Percentiles rank a stretch among this genome's conserved stretches.
Evolutionary conservation across 345 rosid species (phyloP).

Genomic region (Schrenkiella parvula): DNA sequence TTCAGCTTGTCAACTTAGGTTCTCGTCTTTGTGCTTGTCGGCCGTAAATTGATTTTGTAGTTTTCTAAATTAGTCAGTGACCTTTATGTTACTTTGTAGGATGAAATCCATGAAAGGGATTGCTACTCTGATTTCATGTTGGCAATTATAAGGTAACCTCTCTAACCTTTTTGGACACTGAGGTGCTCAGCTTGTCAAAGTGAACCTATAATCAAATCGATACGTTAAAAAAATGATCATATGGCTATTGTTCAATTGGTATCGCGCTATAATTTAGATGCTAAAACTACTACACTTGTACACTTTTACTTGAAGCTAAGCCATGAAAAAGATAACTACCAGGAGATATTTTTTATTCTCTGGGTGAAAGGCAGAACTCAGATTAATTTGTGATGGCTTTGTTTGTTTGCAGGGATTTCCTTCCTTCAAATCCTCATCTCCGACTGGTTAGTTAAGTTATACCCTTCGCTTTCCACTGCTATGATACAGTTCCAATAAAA

Average conservation of each 20-base stretch:
- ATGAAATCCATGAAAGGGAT: conserved; percentile 98
- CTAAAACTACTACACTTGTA: not conserved
- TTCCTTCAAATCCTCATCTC: conserved; percentile 70
- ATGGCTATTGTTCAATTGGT: not conserved
- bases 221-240: not conserved
- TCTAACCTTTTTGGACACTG: conserved; percentile 19
- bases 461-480: conserved; percentile 1
- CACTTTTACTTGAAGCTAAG: not conserved
- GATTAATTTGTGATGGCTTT: conserved; percentile 20
- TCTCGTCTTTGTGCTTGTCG: not conserved
- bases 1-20: not conserved
- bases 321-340: not conserved
- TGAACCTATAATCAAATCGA: not conserved
- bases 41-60: conserved; percentile 11
- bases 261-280: not conserved
- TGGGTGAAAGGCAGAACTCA: not conserved
- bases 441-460: conserved; percentile 80
- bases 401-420: conserved; percentile 71
- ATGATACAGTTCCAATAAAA: not conserved
- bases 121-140: conserved; percentile 88
- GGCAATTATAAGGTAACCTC: conserved; percentile 75
- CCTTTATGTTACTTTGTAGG: conserved; percentile 49
- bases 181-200: conserved; percentile 9
- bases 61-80: conserved; percentile 18
- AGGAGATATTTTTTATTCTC: not conserved